phyloP scores from a whole-genome alignment of 768 basidiomycete genomes.

The Strobilomyces dryophilus region DNA sequence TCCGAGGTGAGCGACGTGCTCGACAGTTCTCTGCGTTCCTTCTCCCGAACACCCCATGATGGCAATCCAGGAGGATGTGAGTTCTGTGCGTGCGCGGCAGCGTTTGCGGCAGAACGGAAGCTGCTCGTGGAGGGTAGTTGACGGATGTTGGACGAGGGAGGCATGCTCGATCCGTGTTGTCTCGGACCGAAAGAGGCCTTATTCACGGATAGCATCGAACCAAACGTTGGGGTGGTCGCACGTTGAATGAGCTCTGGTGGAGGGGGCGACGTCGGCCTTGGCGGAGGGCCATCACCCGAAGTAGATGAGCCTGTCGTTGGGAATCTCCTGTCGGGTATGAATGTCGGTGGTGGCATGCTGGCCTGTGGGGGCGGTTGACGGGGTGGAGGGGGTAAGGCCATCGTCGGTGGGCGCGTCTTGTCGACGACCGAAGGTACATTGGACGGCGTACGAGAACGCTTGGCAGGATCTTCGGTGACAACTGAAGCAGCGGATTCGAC shows the following conservation, averaged over 20 bases:
- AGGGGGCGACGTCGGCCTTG: slow-evolving; percentile 88
- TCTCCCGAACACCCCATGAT: slow-evolving; percentile 49
- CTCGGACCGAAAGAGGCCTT: slow-evolving; percentile 46
- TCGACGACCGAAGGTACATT: slow-evolving; percentile 53
- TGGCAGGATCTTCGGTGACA: slow-evolving; percentile 41
- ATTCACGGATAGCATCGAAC: slow-evolving; percentile 55
- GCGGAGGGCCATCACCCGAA: slow-evolving; percentile 64
- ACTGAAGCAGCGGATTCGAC: slow-evolving; percentile 66
- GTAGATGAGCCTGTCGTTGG: slow-evolving; percentile 37
- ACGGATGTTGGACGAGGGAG: slow-evolving; percentile 63
- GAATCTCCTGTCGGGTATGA: slow-evolving; percentile 66
- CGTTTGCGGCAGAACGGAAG: slow-evolving; percentile 71
- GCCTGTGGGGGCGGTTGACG: slow-evolving; percentile 66
- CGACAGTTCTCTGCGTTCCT: slow-evolving; percentile 56
- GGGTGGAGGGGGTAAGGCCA: slow-evolving; percentile 79
- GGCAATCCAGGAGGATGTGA: slow-evolving; percentile 41
- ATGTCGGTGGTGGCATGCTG: slow-evolving; percentile 72
- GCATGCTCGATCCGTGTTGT: slow-evolving; percentile 72
- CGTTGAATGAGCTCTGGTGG: slow-evolving; percentile 90
- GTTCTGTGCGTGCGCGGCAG: slow-evolving; percentile 48
- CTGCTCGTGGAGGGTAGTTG: slow-evolving; percentile 77
- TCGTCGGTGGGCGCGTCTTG: slow-evolving; percentile 81
- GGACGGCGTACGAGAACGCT: slow-evolving; percentile 63
- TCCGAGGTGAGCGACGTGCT: slow-evolving; percentile 69
- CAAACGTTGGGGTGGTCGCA: slow-evolving; percentile 82